phyloP scores from a whole-genome alignment of 805 yeast genomes.

The Hermanozyma aechmeae region DNA sequence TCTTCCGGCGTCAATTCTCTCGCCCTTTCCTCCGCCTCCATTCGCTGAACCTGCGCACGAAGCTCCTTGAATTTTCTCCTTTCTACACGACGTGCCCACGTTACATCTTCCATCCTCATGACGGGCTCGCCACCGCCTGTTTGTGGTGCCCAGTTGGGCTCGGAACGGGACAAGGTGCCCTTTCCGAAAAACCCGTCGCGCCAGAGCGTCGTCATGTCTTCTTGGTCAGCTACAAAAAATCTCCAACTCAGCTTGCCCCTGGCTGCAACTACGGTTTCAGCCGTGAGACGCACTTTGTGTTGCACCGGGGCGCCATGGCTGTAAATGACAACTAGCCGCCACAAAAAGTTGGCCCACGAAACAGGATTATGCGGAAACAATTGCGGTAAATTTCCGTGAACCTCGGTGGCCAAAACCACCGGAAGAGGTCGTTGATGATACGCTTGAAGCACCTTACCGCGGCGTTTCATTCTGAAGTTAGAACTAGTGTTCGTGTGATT shows the following conservation, averaged over 20 bases:
- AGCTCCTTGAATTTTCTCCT: conserved; percentile 63
- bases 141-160: conserved; percentile 86
- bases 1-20: conserved; percentile 17
- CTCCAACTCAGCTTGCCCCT: conserved; percentile 21
- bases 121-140: no score
- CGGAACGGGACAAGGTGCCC: conserved; percentile 81
- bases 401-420: conserved; percentile 28
- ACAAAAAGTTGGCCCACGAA: conserved; percentile 45
- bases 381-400: conserved; percentile 39
- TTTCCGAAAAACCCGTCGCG: conserved; percentile 87
- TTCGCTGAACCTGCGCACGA: conserved; percentile 40
- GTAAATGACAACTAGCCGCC: conserved; percentile 16
- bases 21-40: conserved; percentile 40
- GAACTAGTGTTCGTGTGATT: no score
- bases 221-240: conserved; percentile 32
- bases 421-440: conserved; percentile 41
- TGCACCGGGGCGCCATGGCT: conserved; percentile 19
- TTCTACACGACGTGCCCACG: conserved; percentile 68
- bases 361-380: conserved; percentile 58
- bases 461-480: no score
- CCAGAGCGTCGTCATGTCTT: conserved; percentile 61
- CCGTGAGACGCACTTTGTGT: conserved; percentile 7
- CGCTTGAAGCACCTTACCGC: not conserved
- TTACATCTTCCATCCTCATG: no score
- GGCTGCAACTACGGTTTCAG: conserved; percentile 11